Percentiles rank a stretch among this genome's conserved stretches.
phyloP scores from a whole-genome alignment of 2,329 filamentous ascomycete genomes.

The Arthrinium phaeospermum region DNA sequence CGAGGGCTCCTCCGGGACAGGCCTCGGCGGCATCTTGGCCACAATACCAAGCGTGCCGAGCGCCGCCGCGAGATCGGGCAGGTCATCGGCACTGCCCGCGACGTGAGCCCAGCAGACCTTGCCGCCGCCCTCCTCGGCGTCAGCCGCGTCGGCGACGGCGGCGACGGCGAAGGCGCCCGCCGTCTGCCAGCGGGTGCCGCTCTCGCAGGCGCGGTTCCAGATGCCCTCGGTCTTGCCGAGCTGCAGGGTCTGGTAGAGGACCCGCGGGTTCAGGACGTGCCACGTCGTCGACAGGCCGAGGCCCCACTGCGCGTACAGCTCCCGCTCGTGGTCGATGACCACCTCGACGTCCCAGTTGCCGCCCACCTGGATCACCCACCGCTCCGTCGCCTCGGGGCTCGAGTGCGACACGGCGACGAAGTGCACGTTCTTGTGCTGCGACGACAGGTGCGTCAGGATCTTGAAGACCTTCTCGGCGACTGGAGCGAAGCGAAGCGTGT shows the following conservation, averaged over 20 bases:
- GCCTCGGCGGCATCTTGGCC: constrained; percentile 20
- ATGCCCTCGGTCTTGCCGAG: constrained; percentile 68
- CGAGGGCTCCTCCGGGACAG: neutral
- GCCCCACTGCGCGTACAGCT: constrained; percentile 70
- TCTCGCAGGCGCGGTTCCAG: constrained; percentile 69
- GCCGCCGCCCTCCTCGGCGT: constrained; percentile 59
- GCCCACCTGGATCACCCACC: constrained; percentile 61
- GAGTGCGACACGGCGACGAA: constrained; percentile 70
- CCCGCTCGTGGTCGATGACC: constrained; percentile 64
- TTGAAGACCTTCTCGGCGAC: constrained; percentile 73
- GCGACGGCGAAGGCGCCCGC: constrained; percentile 67
- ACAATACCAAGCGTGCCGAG: constrained; percentile 27
- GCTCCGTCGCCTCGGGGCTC: constrained; percentile 55
- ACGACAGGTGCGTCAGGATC: constrained; percentile 57
- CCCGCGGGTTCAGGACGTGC: constrained; percentile 65
- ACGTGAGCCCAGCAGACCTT: constrained; percentile 54
- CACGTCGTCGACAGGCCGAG: constrained; percentile 65
- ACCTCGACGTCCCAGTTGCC: constrained; percentile 64
- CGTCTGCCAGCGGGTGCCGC: constrained; percentile 72
- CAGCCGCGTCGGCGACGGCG: constrained; percentile 56
- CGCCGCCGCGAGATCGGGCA: constrained; percentile 47
- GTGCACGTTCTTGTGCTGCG: constrained; percentile 53
- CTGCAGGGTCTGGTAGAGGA: constrained; percentile 62
- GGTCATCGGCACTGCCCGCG: constrained; percentile 53
- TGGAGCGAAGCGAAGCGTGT: constrained; percentile 35